These are phyloP conservation scores for Syzygium jambos DNA, from an alignment of 345 rosid species.

Conservation along the genomic window DNA sequence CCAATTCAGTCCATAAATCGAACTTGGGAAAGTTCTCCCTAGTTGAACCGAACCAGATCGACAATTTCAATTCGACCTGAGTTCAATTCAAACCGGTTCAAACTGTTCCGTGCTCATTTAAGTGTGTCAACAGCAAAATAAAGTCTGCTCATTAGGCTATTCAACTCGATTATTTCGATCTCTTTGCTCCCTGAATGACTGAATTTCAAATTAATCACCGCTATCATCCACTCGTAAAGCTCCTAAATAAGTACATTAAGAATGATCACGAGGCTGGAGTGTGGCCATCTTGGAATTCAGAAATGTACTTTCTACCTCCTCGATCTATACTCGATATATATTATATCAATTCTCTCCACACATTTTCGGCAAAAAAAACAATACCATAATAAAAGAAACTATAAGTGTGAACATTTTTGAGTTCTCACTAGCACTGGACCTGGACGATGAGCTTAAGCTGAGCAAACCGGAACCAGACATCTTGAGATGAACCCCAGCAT, in stretches of 20 bases:
- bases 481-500: constrained; percentile 48
- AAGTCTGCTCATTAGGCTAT: background rate
- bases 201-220: background rate
- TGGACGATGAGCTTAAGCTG: constrained; percentile 18
- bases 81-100: background rate
- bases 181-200: background rate
- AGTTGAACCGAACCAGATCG: background rate
- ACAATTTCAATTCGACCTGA: background rate
- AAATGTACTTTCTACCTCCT: background rate
- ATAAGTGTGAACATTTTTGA: background rate
- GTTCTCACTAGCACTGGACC: background rate
- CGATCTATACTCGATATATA: background rate
- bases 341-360: background rate
- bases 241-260: background rate
- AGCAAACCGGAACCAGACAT: constrained; percentile 65
- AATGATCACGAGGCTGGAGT: background rate
- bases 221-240: background rate
- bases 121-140: background rate
- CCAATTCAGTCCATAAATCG: background rate
- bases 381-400: background rate
- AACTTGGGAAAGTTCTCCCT: background rate
- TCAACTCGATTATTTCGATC: background rate
- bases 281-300: background rate
- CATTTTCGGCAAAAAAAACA: background rate
- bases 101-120: background rate